phyloP scores from a whole-genome alignment of 75 land plant genomes.

The Selaginella tamariscina region DNA sequence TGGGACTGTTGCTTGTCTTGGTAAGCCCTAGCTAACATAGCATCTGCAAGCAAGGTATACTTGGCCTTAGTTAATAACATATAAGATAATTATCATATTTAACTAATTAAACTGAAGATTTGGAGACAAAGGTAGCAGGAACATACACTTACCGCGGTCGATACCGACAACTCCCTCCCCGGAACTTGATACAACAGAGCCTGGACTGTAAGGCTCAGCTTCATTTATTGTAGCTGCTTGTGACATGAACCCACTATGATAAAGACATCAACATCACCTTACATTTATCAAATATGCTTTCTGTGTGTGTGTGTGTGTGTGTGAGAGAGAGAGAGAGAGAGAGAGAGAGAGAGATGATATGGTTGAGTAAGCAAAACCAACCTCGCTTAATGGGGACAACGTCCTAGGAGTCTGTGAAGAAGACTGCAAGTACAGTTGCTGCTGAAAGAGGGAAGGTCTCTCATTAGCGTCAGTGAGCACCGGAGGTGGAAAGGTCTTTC shows the following conservation, averaged over 20 bases:
- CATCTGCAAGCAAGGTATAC: not conserved
- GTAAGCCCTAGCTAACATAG: conserved; percentile 1
- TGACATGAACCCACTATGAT: not conserved
- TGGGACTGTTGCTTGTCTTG: conserved; percentile 1
- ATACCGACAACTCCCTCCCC: not conserved
- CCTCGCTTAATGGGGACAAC: not conserved
- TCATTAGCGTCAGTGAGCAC: not conserved
- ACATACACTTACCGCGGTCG: not conserved
- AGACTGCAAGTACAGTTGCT: not conserved
- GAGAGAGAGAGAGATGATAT: not conserved
- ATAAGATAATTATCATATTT: not conserved
- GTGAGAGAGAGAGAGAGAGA: too few relatives aligned
- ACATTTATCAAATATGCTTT: not conserved
- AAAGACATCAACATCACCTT: too few relatives aligned
- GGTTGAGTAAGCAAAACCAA: too few relatives aligned
- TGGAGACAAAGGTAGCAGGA: not conserved
- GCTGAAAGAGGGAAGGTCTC: not conserved
- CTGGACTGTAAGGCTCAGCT: not conserved
- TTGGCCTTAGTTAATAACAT: not conserved
- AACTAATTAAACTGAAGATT: too few relatives aligned
- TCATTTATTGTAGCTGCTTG: not conserved
- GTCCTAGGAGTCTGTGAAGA: not conserved
- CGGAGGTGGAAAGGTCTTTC: not conserved
- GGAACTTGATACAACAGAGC: not conserved
- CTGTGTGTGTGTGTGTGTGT: not conserved